Conservation (phyloP, 177 flowering plant species). For the Vitis hybrid region DNA sequence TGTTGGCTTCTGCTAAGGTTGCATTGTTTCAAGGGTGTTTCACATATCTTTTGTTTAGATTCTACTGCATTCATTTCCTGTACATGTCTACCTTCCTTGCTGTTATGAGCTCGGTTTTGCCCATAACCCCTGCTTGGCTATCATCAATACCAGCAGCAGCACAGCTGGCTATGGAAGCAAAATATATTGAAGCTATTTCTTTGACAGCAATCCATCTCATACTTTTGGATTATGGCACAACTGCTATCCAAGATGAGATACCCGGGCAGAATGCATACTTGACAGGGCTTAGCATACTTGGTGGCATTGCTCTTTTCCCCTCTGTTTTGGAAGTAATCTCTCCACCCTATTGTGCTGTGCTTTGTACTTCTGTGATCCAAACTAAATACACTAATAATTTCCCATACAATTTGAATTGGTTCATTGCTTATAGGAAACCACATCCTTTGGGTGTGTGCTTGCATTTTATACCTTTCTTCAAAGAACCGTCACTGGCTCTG, state of each 20-base stretch:
- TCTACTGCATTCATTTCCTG: conserved; percentile 74
- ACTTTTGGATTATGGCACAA: conserved; percentile 74
- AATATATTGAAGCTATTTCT: conserved; percentile 54
- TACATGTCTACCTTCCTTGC: conserved; percentile 88
- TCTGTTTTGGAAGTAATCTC: conserved; percentile 82
- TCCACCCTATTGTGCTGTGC: not conserved
- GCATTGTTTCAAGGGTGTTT: conserved; percentile 88
- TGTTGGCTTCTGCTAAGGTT: conserved; percentile 80
- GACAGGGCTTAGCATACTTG: conserved; percentile 93
- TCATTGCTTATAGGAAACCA: no score
- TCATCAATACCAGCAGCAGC: conserved; percentile 75
- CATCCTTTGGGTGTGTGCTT: no score
- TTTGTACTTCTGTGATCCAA: no score
- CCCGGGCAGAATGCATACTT: conserved; percentile 87
- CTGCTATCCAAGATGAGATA: conserved; percentile 80
- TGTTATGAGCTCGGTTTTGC: conserved; percentile 71
- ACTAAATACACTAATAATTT: no score
- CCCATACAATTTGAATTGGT: no score
- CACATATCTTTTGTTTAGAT: conserved; percentile 89
- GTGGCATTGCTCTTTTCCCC: conserved; percentile 92
- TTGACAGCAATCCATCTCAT: conserved; percentile 62
- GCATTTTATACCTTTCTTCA: no score
- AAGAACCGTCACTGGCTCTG: no score
- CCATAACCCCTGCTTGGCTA: conserved; percentile 75
- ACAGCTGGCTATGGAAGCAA: conserved; percentile 70